These are phyloP conservation scores for Colletotrichum musicola DNA, from an alignment of 2,329 filamentous ascomycete species.

Conservation along the genomic window DNA sequence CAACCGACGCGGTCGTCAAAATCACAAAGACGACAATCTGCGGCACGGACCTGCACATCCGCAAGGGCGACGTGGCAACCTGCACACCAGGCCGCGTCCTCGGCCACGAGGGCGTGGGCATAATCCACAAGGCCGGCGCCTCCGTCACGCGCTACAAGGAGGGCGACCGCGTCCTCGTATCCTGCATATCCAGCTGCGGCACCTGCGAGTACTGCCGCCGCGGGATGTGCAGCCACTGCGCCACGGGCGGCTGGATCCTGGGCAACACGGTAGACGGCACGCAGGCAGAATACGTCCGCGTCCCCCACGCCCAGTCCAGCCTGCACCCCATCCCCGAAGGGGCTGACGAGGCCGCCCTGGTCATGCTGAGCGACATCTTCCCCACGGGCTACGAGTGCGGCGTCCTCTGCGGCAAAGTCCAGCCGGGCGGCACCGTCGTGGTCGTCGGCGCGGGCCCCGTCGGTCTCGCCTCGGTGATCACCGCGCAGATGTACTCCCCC, in stretches of 20 bases:
- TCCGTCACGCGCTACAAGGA: slow-evolving; percentile 49
- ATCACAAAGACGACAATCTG: slow-evolving; percentile 51
- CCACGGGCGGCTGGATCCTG: slow-evolving; percentile 66
- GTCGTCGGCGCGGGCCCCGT: slow-evolving; percentile 75
- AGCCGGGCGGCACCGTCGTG: slow-evolving; percentile 70
- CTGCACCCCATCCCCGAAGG: slow-evolving; percentile 67
- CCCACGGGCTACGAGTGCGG: slow-evolving; percentile 70
- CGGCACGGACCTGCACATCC: slow-evolving; percentile 51
- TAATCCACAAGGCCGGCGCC: slow-evolving; percentile 50
- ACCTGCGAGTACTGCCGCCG: slow-evolving; percentile 63
- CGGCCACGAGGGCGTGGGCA: slow-evolving; percentile 58
- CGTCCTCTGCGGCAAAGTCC: slow-evolving; percentile 68
- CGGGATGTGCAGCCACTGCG: slow-evolving; percentile 66
- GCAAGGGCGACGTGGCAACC: slow-evolving; percentile 45
- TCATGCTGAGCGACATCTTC: slow-evolving; percentile 61
- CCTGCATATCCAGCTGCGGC: slow-evolving; percentile 56
- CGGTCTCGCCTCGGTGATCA: slow-evolving; percentile 64
- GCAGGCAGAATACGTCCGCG: slow-evolving; percentile 70
- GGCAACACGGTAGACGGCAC: slow-evolving; percentile 66
- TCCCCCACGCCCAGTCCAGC: slow-evolving; percentile 77
- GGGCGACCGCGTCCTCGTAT: slow-evolving; percentile 56
- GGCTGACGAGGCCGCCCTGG: slow-evolving; percentile 62
- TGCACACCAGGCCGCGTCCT: slow-evolving; percentile 41
- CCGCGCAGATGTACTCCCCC: slow-evolving; percentile 63
- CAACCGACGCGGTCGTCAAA: slow-evolving; percentile 51